Evolutionary conservation across 495 filamentous ascomycete species (phyloP).

Genomic region (Friedmanniomyces simplex): DNA sequence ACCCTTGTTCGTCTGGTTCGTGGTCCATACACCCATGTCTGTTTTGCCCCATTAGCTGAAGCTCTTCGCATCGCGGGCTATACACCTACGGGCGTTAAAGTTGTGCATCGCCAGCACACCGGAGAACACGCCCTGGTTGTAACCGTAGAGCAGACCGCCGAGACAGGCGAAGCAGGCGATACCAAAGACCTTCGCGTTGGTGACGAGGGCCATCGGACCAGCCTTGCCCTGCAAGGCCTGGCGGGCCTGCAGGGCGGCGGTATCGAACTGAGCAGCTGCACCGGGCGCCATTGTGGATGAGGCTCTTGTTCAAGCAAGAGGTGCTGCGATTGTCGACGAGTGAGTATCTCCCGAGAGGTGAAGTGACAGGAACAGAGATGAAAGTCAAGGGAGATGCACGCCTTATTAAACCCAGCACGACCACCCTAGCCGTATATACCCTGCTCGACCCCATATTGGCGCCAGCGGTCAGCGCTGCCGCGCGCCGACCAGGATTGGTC

Average conservation of each 20-base stretch:
- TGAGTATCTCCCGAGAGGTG: background rate
- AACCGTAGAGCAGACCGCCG: constrained; percentile 46
- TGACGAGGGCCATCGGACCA: constrained; percentile 53
- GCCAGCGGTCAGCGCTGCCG: background rate
- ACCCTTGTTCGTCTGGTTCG: constrained; percentile 56
- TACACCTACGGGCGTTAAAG: constrained; percentile 33
- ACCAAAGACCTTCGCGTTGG: constrained; percentile 60
- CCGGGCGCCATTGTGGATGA: constrained; percentile 30
- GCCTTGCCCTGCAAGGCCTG: constrained; percentile 52
- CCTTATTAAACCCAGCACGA: background rate
- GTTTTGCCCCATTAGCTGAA: constrained; percentile 25
- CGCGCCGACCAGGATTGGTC: background rate
- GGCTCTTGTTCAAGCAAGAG: background rate
- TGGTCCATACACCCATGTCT: constrained; percentile 56
- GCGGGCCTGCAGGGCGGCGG: constrained; percentile 55
- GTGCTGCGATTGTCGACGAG: background rate
- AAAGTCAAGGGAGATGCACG: background rate
- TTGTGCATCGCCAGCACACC: constrained; percentile 55
- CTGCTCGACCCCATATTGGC: background rate
- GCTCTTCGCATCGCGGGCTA: background rate
- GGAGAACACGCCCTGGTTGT: constrained; percentile 75
- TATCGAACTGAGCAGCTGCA: constrained; percentile 35
- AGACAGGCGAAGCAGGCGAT: constrained; percentile 70
- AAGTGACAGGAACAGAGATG: background rate
- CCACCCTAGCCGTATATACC: background rate